Conservation (phyloP, 2,329 filamentous ascomycete genomes). For the Scytalidium sp. region DNA sequence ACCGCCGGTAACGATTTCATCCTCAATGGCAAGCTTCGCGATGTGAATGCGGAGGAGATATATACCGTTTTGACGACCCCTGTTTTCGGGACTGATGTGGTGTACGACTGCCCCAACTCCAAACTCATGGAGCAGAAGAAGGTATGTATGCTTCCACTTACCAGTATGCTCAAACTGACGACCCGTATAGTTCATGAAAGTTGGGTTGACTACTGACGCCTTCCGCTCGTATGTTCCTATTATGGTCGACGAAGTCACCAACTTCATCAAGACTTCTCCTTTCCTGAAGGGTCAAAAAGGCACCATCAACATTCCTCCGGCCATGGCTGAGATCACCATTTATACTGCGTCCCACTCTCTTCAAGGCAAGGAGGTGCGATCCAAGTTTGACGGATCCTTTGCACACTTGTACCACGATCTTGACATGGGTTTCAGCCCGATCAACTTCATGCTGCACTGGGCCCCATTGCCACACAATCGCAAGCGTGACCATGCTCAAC, state of each 20-base stretch:
- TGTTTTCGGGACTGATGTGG: slow-evolving; percentile 79
- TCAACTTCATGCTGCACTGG: slow-evolving; percentile 91
- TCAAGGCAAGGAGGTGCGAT: slow-evolving; percentile 80
- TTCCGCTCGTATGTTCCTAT: slow-evolving; percentile 75
- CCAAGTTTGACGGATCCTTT: slow-evolving; percentile 75
- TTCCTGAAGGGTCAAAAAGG: slow-evolving; percentile 68
- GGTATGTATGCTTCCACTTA: slow-evolving; percentile 42
- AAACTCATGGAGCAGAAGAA: slow-evolving; percentile 98
- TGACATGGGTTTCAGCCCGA: slow-evolving; percentile 83
- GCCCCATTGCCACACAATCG: slow-evolving; percentile 85
- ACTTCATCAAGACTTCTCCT: slow-evolving; percentile 67
- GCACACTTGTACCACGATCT: slow-evolving; percentile 84
- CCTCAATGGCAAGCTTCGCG: slow-evolving; percentile 84
- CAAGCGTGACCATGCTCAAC: slow-evolving; percentile 74
- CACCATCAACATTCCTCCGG: slow-evolving; percentile 67
- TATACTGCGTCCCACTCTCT: slow-evolving; percentile 85
- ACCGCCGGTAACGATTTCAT: slow-evolving; percentile 87
- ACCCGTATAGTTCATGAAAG: slow-evolving; percentile 67
- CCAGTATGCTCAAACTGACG: background rate
- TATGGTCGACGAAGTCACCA: slow-evolving; percentile 70
- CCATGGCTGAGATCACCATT: slow-evolving; percentile 83
- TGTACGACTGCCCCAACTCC: slow-evolving; percentile 86
- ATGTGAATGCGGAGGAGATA: slow-evolving; percentile 87
- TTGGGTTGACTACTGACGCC: slow-evolving; percentile 71
- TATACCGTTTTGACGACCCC: slow-evolving; percentile 74